Conservation (phyloP, 2,329 filamentous ascomycete genomes). For the Ophiocordyceps unilateralis region DNA sequence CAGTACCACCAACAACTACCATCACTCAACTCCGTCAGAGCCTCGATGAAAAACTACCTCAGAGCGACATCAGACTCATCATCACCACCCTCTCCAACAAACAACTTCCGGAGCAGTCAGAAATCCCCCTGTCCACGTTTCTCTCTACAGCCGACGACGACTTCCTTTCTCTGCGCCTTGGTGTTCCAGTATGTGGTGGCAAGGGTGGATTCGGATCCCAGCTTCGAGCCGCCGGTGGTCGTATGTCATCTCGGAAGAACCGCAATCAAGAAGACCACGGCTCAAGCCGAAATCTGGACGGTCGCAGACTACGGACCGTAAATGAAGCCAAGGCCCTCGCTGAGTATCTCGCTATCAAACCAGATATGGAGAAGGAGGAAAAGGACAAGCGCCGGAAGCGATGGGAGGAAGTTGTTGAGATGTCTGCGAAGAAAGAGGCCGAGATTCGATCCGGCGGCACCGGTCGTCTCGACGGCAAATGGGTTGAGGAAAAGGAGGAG, state of each 20-base stretch:
- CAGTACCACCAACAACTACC: slow-evolving; percentile 46
- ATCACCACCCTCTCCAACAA: slow-evolving; percentile 72
- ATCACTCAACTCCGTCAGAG: slow-evolving; percentile 48
- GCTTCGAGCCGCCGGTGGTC: slow-evolving; percentile 85
- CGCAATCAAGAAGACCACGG: slow-evolving; percentile 71
- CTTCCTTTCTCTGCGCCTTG: slow-evolving; percentile 70
- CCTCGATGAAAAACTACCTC: slow-evolving; percentile 45
- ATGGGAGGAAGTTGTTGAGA: slow-evolving; percentile 78
- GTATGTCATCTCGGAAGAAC: slow-evolving; percentile 94
- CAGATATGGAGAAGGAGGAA: slow-evolving; percentile 91
- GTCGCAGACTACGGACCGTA: slow-evolving; percentile 74
- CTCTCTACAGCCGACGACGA: slow-evolving; percentile 40
- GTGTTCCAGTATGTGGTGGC: slow-evolving; percentile 66
- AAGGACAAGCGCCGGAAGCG: slow-evolving; percentile 70
- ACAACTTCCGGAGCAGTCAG: slow-evolving; percentile 39
- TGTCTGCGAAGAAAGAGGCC: slow-evolving; percentile 66
- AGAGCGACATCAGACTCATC: slow-evolving; percentile 42
- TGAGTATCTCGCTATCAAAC: slow-evolving; percentile 87
- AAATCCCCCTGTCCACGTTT: slow-evolving; percentile 40
- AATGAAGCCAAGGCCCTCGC: slow-evolving; percentile 90
- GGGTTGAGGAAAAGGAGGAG: slow-evolving; percentile 91
- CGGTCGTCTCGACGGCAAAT: slow-evolving; percentile 67
- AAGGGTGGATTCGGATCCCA: slow-evolving; percentile 98
- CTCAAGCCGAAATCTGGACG: slow-evolving; percentile 86
- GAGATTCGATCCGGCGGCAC: slow-evolving; percentile 61